Percentiles rank a stretch among this genome's conserved stretches.
Conservation (phyloP, 148 eudicot genomes). For the Vaccinium darrowii region DNA sequence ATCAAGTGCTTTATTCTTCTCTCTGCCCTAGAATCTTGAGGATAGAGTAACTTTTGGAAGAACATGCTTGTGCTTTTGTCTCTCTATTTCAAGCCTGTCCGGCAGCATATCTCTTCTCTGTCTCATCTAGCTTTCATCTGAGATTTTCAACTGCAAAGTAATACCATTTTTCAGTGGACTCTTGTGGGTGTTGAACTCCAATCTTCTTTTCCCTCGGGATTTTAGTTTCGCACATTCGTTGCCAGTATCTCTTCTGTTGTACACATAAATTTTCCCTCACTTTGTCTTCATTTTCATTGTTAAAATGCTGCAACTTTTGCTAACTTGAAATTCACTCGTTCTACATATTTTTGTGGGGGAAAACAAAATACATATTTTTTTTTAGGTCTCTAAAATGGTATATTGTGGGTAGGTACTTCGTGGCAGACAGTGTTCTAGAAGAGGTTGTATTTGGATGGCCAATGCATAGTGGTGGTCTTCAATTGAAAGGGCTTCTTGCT, state of each 20-base stretch:
- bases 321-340: neutral
- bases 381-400: constrained; percentile 8
- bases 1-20: neutral
- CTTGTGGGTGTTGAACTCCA: neutral
- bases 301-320: neutral
- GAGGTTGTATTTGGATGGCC: constrained; percentile 97
- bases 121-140: neutral
- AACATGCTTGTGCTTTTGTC: neutral
- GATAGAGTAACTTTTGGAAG: neutral
- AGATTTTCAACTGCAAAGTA: neutral
- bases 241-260: neutral
- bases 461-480: constrained; percentile 61
- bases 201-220: neutral
- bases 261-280: neutral
- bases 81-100: constrained; percentile 8
- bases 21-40: neutral
- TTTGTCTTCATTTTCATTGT: neutral
- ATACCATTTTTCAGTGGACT: neutral
- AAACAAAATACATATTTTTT: neutral
- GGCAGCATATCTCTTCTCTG: neutral
- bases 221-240: neutral
- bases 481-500: constrained; percentile 66
- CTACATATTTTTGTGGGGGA: neutral
- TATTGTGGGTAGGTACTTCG: constrained; percentile 54
- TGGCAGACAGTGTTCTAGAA: constrained; percentile 80